Evolutionary conservation across 345 rosid genomes (phyloP).

Genomic region (Mangifera indica): DNA sequence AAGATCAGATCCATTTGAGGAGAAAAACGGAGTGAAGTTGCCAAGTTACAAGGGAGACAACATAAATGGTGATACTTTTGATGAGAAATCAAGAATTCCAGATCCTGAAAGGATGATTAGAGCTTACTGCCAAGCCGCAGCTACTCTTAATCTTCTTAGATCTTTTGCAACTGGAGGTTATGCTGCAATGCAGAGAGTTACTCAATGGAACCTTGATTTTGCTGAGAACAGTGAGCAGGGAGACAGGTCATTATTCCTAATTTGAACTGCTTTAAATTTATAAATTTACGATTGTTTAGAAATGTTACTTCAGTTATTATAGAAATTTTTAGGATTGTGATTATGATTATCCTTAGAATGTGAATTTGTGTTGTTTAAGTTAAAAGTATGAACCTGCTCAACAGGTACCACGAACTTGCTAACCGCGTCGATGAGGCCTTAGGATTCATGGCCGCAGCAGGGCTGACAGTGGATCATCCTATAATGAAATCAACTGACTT

Average conservation of each 20-base stretch:
- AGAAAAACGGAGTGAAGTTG: conserved; percentile 48
- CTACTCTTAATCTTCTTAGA: conserved; percentile 65
- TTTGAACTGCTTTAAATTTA: not conserved
- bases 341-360: not conserved
- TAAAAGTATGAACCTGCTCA: not conserved
- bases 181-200: conserved; percentile 63
- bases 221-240: conserved; percentile 57
- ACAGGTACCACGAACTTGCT: conserved; percentile 56
- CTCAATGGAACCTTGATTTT: conserved; percentile 68
- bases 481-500: conserved; percentile 63
- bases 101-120: conserved; percentile 58
- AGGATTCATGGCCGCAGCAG: conserved; percentile 68
- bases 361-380: not conserved
- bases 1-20: conserved; percentile 50
- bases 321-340: not conserved
- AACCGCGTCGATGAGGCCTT: conserved; percentile 60
- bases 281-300: not conserved
- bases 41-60: conserved; percentile 66
- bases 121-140: conserved; percentile 57
- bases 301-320: not conserved
- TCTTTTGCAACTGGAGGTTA: conserved; percentile 68
- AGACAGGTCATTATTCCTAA: conserved; percentile 38
- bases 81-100: conserved; percentile 55
- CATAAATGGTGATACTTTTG: conserved; percentile 55
- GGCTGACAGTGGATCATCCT: conserved; percentile 54